Evolutionary conservation across 192 early-diverging fungal genomes (phyloP).

Genomic region (Coemansia sp.): DNA sequence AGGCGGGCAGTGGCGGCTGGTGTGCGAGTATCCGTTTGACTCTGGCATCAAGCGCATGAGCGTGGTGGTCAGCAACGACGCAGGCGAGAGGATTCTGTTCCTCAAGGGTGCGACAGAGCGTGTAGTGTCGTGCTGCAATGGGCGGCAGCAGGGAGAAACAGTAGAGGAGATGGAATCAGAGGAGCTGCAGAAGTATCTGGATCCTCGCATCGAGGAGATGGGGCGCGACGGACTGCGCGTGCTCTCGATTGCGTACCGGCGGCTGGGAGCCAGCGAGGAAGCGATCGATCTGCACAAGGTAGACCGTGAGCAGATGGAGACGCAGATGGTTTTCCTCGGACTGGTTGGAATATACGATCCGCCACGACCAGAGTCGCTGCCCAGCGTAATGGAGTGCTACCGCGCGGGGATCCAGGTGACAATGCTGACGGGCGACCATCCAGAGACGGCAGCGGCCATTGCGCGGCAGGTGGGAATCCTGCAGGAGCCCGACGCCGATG

Average conservation of each 20-base stretch:
- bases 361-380: slow-evolving; percentile 69
- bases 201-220: slow-evolving; percentile 69
- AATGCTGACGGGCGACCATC: slow-evolving; percentile 97
- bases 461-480: slow-evolving; percentile 85
- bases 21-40: slow-evolving; percentile 73
- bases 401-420: slow-evolving; percentile 91
- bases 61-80: slow-evolving; percentile 62
- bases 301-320: slow-evolving; percentile 65
- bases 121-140: slow-evolving; percentile 71
- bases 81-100: slow-evolving; percentile 60
- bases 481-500: slow-evolving; percentile 32
- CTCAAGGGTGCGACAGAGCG: slow-evolving; percentile 94
- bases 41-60: slow-evolving; percentile 89
- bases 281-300: slow-evolving; percentile 42
- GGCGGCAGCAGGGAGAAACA: slow-evolving; percentile 44
- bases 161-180: slow-evolving; percentile 29
- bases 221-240: slow-evolving; percentile 81
- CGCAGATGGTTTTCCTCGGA: slow-evolving; percentile 76
- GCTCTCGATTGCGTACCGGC: slow-evolving; percentile 74
- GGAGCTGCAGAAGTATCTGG: slow-evolving; percentile 52
- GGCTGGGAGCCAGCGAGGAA: slow-evolving; percentile 44
- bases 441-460: slow-evolving; percentile 88
- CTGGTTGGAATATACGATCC: slow-evolving; percentile 94
- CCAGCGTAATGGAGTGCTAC: slow-evolving; percentile 74
- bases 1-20: slow-evolving; percentile 49